Evolutionary conservation across 805 yeast species (phyloP).

Genomic region (Wickerhamomyces strasburgensis): DNA sequence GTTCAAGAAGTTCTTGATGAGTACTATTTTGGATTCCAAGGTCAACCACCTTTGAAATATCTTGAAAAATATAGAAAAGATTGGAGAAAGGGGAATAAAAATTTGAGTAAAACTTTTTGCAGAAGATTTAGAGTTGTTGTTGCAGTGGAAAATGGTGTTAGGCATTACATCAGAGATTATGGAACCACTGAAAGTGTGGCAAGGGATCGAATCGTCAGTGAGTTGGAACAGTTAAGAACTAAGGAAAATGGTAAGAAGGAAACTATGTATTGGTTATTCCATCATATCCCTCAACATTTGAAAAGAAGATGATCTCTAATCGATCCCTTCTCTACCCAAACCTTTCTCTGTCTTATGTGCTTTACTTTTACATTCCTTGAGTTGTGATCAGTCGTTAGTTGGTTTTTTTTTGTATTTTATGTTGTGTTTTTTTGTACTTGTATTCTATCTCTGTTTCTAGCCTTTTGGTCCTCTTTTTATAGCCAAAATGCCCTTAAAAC

Average conservation of each 20-base stretch:
- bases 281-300: slow-evolving; percentile 23
- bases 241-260: slow-evolving; percentile 25
- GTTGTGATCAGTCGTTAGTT: too few species aligned
- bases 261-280: slow-evolving; percentile 29
- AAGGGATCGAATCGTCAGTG: slow-evolving; percentile 19
- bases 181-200: slow-evolving; percentile 19
- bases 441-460: too few species aligned
- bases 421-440: too few species aligned
- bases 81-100: slow-evolving; percentile 26
- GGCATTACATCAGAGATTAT: slow-evolving; percentile 15
- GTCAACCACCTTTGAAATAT: slow-evolving; percentile 25
- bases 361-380: too few species aligned
- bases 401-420: too few species aligned
- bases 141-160: slow-evolving; percentile 24
- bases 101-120: slow-evolving; percentile 23
- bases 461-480: too few species aligned
- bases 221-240: slow-evolving; percentile 20
- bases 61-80: slow-evolving; percentile 24
- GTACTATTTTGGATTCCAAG: slow-evolving; percentile 24
- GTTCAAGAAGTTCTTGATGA: slow-evolving; percentile 27
- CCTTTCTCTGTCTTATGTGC: too few species aligned
- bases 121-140: slow-evolving; percentile 24
- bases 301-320: slow-evolving; percentile 17
- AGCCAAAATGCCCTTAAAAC: too few species aligned
- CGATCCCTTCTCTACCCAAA: too few species aligned